phyloP scores from a whole-genome alignment of 192 early-diverging fungal genomes.

The Linnemannia hyalina region DNA sequence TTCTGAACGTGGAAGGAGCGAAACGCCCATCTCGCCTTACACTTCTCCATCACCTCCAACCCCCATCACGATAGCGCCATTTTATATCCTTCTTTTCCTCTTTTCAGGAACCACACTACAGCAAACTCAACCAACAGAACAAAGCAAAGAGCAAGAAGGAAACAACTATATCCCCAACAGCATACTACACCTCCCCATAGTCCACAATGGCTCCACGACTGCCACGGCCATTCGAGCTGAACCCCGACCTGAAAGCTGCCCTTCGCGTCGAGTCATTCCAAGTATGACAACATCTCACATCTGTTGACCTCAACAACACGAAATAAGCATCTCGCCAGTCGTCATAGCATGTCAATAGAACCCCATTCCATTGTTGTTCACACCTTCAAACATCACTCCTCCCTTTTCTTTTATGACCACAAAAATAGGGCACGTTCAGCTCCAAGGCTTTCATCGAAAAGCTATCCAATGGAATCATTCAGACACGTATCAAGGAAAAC shows the following conservation, averaged over 20 bases:
- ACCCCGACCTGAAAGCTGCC: constrained; percentile 56
- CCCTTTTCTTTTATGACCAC: not conserved
- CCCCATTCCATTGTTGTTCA: not conserved
- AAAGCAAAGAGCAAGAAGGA: not conserved
- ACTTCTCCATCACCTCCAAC: not conserved
- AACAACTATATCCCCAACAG: not conserved
- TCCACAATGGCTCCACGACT: constrained; percentile 29
- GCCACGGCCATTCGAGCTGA: constrained; percentile 58
- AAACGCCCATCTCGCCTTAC: not conserved
- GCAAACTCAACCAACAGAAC: not conserved
- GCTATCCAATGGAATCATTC: constrained; percentile 45
- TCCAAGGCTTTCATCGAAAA: constrained; percentile 41
- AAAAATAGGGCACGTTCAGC: constrained; percentile 43
- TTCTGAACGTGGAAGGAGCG: not conserved
- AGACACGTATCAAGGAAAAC: constrained; percentile 46
- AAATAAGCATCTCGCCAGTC: not conserved
- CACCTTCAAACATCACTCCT: not conserved
- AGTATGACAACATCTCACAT: constrained; percentile 58
- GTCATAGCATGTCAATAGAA: not conserved
- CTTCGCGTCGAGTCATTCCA: constrained; percentile 63
- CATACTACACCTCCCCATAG: not conserved
- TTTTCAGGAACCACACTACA: not conserved
- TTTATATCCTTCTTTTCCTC: not conserved
- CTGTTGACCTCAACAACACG: constrained; percentile 56
- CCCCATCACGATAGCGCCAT: not conserved